These are phyloP conservation scores for Pichia gijzeniarum DNA, from an alignment of 805 yeast species.

Conservation along the genomic window DNA sequence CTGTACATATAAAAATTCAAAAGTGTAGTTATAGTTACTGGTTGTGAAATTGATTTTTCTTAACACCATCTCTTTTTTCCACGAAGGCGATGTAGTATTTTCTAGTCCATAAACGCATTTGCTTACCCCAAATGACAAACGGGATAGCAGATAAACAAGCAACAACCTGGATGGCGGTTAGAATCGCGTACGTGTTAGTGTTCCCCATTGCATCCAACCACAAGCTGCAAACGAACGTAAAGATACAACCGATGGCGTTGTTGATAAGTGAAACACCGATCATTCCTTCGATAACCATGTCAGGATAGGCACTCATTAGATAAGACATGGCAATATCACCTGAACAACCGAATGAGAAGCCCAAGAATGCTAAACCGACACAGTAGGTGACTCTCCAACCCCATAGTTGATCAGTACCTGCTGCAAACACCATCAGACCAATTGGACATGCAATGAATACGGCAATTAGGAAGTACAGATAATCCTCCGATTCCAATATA, in stretches of 20 bases:
- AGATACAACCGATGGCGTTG: conserved; percentile 57
- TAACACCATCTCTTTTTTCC: conserved; percentile 42
- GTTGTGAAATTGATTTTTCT: conserved; percentile 4
- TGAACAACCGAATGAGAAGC: conserved; percentile 64
- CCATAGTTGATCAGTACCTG: conserved; percentile 53
- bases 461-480: conserved; percentile 50
- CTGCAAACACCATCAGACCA: conserved; percentile 60
- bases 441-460: conserved; percentile 54
- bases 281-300: conserved; percentile 65
- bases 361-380: conserved; percentile 57
- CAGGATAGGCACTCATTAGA: conserved; percentile 63
- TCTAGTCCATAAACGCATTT: conserved; percentile 51
- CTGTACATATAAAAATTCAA: too few relatives aligned
- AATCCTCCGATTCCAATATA: conserved; percentile 57
- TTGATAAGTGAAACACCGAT: conserved; percentile 61
- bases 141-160: conserved; percentile 49
- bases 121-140: conserved; percentile 41
- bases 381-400: conserved; percentile 47
- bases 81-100: conserved; percentile 47
- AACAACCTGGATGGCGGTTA: conserved; percentile 55
- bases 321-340: conserved; percentile 68
- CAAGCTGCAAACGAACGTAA: conserved; percentile 58
- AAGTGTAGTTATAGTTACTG: background rate
- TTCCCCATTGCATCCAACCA: conserved; percentile 55
- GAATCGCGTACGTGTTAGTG: conserved; percentile 51